Conservation (phyloP, 1,284 basidiomycete genomes). For the Moesziomyces sp. region DNA sequence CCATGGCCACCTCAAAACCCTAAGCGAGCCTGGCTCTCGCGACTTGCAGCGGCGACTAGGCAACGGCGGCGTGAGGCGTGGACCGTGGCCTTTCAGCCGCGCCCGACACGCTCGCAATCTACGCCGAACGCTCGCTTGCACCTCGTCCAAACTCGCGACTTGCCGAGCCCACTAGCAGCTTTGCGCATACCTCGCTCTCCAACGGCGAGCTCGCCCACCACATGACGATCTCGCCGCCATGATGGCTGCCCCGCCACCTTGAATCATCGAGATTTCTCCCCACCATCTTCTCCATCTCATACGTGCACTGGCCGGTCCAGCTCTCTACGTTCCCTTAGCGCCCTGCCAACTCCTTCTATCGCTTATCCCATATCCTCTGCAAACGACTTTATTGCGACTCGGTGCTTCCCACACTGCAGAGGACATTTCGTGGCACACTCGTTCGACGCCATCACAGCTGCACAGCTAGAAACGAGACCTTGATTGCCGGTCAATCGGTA, state of each 20-base stretch:
- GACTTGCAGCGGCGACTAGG: not conserved
- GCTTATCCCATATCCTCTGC: not conserved
- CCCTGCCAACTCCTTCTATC: not conserved
- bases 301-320: slow-evolving; percentile 3
- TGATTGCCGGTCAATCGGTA: slow-evolving; percentile 22
- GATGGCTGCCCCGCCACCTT: not conserved
- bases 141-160: not conserved
- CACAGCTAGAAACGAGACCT: not conserved
- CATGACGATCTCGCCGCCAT: not conserved
- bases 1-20: too few relatives aligned
- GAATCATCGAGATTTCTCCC: not conserved
- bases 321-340: not conserved
- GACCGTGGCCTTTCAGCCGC: not conserved
- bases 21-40: not conserved
- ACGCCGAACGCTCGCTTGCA: not conserved
- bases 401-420: too few relatives aligned
- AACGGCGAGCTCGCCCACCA: not conserved
- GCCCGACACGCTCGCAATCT: slow-evolving; percentile 1
- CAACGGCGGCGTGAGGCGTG: not conserved
- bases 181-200: not conserved
- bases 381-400: not conserved
- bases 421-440: not conserved
- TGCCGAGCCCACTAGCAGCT: slow-evolving; percentile 1
- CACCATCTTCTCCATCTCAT: not conserved
- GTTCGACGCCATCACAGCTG: not conserved